These are phyloP conservation scores for Neonothopanus nambi DNA, from an alignment of 1,284 basidiomycete genomes.

Conservation along the genomic window DNA sequence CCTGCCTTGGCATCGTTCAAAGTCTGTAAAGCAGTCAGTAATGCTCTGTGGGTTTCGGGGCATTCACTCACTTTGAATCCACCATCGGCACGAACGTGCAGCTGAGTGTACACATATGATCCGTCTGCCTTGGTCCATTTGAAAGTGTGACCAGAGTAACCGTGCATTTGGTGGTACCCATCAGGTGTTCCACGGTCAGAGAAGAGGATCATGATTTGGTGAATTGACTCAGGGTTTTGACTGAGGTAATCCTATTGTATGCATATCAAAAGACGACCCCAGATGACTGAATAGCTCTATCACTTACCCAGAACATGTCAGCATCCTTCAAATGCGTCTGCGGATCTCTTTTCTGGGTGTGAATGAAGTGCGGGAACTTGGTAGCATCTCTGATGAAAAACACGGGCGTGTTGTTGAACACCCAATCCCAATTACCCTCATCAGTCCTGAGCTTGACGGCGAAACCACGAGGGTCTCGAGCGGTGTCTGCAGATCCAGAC, in stretches of 20 bases:
- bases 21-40: conserved; percentile 43
- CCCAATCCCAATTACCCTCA: conserved; percentile 90
- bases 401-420: conserved; percentile 90
- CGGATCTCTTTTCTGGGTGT: conserved; percentile 92
- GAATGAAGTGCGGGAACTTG: conserved; percentile 93
- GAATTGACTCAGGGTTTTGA: conserved; percentile 91
- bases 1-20: conserved; percentile 58
- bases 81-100: conserved; percentile 76
- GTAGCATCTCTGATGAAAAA: conserved; percentile 86
- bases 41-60: neutral
- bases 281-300: conserved; percentile 14
- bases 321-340: conserved; percentile 86
- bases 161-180: conserved; percentile 82
- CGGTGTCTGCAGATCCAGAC: conserved; percentile 85
- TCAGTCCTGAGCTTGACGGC: conserved; percentile 89
- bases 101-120: conserved; percentile 80
- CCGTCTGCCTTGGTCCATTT: conserved; percentile 86
- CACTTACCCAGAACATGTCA: conserved; percentile 75
- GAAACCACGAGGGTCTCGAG: conserved; percentile 92
- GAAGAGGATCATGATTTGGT: conserved; percentile 89
- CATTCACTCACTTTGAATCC: conserved; percentile 65
- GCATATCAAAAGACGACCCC: neutral
- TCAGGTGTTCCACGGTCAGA: conserved; percentile 91
- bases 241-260: conserved; percentile 78
- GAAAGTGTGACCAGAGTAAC: conserved; percentile 92